Conservation (phyloP, 805 yeast genomes). For the Metschnikowia cerradonensis region DNA sequence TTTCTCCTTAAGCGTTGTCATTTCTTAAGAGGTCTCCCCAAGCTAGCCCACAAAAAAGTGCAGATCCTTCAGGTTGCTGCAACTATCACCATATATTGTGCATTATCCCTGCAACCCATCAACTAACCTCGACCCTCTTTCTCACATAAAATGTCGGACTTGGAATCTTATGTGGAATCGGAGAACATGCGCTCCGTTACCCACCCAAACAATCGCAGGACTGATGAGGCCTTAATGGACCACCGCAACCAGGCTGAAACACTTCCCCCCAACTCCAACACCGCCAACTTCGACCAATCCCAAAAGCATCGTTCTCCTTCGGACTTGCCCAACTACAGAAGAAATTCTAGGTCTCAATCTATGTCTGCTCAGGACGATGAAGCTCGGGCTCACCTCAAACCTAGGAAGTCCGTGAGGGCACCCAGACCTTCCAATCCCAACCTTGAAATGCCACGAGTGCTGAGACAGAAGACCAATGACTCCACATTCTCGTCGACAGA, state of each 20-base stretch:
- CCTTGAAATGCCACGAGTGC: slow-evolving; percentile 28
- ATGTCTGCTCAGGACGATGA: slow-evolving; percentile 37
- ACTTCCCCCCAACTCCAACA: slow-evolving; percentile 21
- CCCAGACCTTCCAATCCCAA: slow-evolving; percentile 17
- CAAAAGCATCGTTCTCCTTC: background rate
- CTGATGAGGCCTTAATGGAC: slow-evolving; percentile 37
- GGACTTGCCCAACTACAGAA: slow-evolving; percentile 20
- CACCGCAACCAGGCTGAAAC: slow-evolving; percentile 36
- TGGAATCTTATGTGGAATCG: slow-evolving; percentile 33
- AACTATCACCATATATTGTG: background rate
- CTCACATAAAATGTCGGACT: slow-evolving; percentile 34
- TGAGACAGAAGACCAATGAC: slow-evolving; percentile 20
- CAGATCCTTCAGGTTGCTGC: background rate
- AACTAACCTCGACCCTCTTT: background rate
- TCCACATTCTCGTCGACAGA: slow-evolving; percentile 10
- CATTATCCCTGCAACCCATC: too few species aligned
- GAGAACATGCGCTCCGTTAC: slow-evolving; percentile 17
- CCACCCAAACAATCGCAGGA: slow-evolving; percentile 14
- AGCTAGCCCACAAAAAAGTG: background rate
- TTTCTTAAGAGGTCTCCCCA: background rate
- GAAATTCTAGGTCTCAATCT: slow-evolving; percentile 34
- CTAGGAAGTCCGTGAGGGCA: slow-evolving; percentile 9
- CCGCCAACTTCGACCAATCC: background rate
- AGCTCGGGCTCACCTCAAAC: slow-evolving; percentile 6
- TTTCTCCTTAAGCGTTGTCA: background rate